Evolutionary conservation across 176 grass and related monocot species (phyloP).

Genomic region (Zoysia japonica): DNA sequence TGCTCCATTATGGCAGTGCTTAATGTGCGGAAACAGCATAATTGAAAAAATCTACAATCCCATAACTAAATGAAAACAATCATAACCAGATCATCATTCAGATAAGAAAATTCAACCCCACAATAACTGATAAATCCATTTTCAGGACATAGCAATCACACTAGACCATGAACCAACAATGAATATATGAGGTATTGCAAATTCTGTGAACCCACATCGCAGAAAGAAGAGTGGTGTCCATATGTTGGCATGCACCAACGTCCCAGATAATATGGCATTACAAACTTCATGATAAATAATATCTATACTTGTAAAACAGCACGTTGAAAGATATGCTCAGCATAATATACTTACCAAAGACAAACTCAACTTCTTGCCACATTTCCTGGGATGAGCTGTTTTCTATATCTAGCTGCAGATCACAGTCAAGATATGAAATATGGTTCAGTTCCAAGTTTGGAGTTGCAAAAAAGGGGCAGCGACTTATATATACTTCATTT

Average conservation of each 20-base stretch:
- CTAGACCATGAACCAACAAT: background rate
- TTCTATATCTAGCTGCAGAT: constrained; percentile 87
- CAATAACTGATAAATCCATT: background rate
- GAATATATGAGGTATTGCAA: too few relatives aligned
- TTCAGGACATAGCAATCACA: constrained; percentile 5
- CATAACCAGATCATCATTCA: background rate
- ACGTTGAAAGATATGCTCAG: constrained; percentile 17
- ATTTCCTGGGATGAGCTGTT: constrained; percentile 84
- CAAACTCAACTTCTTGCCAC: constrained; percentile 94
- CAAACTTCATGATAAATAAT: constrained; percentile 27
- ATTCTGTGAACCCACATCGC: background rate
- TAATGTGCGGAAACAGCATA: background rate
- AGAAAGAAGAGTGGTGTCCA: background rate
- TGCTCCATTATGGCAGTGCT: background rate
- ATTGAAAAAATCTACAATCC: background rate
- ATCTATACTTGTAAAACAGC: constrained; percentile 3
- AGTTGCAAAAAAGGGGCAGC: constrained; percentile 34
- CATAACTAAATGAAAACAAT: background rate
- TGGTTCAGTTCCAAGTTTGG: constrained; percentile 1
- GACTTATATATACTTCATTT: background rate
- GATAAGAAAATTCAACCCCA: background rate
- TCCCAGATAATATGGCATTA: constrained; percentile 18
- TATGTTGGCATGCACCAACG: background rate
- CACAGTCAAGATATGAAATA: constrained; percentile 21
- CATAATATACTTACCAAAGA: constrained; percentile 70